Evolutionary conservation across 805 yeast genomes (phyloP), one percentile per base, ranked within the genome.

Genomic region (Lipomyces orientalis): DNA sequence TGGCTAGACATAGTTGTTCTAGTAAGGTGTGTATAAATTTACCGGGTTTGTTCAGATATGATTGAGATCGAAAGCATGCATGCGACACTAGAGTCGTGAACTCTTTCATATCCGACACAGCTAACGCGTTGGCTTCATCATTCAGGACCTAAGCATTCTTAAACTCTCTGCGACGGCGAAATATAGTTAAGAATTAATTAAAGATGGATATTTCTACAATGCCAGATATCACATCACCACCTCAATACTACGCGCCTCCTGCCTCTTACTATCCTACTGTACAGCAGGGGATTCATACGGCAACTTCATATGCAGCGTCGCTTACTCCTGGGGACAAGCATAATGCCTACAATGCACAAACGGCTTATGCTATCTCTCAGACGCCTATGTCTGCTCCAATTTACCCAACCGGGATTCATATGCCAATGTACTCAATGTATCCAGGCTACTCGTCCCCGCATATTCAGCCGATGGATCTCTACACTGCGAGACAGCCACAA

Each of bases 361-460:
- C 35, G 10, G 60, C 60, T 31, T 59, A 59, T 46, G 31, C 61
- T 39, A 46, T 59, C 33, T 19, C 62, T 10, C 62, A 59, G 43
- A 39, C 64, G 7, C 60, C 63, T 14, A n/a, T 61, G 49, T 22
- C 60, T 25, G 60, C 64, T 12, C 59, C 69, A 25, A 46, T 67
- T 49, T 67, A 64, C 46, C 62, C 68, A 2, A 25, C 62, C 12
- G 63, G 34, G 25, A 54, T 64, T 29, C 64, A 58, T 7, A 49
- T 65, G 65, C 68, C 64, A 7, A 31, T 67, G 22, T 67, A 67
- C 59, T 37, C 71, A 8, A 60, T 67, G 59, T 65, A 65, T 61
- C 58, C 70, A 14, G 68, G 68, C 3, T 60, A 60, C 25, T 39
- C 56, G n/a, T 58, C 67, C 10, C 46, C 58, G 16, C 57, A 61